Evolutionary conservation across 2,329 filamentous ascomycete species (phyloP).

Genomic region (Paecilomyces sp.): DNA sequence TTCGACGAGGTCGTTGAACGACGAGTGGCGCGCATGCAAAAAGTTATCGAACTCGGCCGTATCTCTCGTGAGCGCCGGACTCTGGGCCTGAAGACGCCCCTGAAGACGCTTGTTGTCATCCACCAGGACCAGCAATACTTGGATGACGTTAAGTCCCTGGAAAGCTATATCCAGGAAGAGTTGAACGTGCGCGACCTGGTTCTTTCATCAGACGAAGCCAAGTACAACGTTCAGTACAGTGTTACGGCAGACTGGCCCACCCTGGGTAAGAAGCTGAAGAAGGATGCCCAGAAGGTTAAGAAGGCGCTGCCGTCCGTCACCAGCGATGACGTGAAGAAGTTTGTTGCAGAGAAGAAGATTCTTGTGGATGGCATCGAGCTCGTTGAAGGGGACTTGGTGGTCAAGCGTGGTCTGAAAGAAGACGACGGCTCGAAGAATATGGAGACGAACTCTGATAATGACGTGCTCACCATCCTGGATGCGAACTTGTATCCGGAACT

Average conservation of each 20-base stretch:
- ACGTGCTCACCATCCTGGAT: conserved; percentile 88
- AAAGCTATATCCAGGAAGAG: conserved; percentile 86
- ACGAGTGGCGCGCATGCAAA: conserved; percentile 84
- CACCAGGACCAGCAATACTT: conserved; percentile 77
- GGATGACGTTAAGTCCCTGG: conserved; percentile 75
- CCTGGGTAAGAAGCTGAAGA: conserved; percentile 94
- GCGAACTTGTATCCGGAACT: conserved; percentile 75
- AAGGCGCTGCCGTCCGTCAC: conserved; percentile 75
- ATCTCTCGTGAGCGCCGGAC: conserved; percentile 78
- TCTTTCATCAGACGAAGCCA: conserved; percentile 76
- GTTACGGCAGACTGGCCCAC: conserved; percentile 88
- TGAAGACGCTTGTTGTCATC: conserved; percentile 84
- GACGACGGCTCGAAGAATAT: conserved; percentile 63
- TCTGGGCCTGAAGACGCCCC: conserved; percentile 80
- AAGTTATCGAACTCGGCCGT: conserved; percentile 84
- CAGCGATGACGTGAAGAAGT: conserved; percentile 73
- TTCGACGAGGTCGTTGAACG: conserved; percentile 84
- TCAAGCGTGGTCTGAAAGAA: conserved; percentile 72
- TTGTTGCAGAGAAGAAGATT: conserved; percentile 66
- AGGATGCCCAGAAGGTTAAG: conserved; percentile 85
- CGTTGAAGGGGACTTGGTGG: conserved; percentile 71
- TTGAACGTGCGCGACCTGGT: conserved; percentile 83
- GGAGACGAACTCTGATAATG: conserved; percentile 81
- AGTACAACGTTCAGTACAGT: conserved; percentile 88
- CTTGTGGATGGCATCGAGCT: conserved; percentile 80